Evolutionary conservation across 2,329 filamentous ascomycete genomes (phyloP), one percentile per base, ranked within the genome.

Genomic region (Curvularia spicifera): DNA sequence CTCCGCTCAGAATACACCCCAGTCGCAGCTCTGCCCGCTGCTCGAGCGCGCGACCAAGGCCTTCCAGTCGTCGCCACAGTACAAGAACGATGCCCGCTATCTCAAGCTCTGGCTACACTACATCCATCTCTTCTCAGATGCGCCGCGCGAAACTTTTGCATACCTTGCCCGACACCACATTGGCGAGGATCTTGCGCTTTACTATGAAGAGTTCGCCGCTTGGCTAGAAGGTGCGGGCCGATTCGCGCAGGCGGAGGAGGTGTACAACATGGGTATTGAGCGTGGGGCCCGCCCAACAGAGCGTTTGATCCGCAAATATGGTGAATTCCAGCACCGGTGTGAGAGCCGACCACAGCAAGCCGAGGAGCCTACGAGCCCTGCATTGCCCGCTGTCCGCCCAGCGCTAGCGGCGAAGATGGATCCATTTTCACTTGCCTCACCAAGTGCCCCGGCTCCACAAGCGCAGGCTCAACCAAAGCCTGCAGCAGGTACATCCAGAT

Each of bases 51-150:
- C 93, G 7, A 98, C 95, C 9, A 96, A 93, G 74, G 81, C 91
- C 0, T 97, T 99, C 75, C 87, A 96, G 61, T 86, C 86, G n/a
- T 90, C 90, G 1, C 72, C 87, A 44, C 91, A 96, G 74, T 98
- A 98, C 83, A 95, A 91, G 78, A 97, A 98, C 74, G 95, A 99
- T 73, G 91, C 93, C 2, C 85, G 95, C 68, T 99, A 99, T 75
- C 80, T 99, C 56, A 94, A 91, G 76, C 77, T 99, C 50, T 99
- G 95, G 95, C 83, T 98, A 29, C 88, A 93, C 71, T 99, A 98
- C 77, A 96, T 98, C 71, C 85, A 89, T 51, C 87, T 97, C 69
- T 98, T 98, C 78, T 91, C 91, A 4, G 95, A 98, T 74, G 84
- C 91, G n/a, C 93, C 94, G 2, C 88, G 94, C 51, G 95, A 99